phyloP scores from a whole-genome alignment of 2,329 filamentous ascomycete genomes.

The Thielaviopsis populi region DNA sequence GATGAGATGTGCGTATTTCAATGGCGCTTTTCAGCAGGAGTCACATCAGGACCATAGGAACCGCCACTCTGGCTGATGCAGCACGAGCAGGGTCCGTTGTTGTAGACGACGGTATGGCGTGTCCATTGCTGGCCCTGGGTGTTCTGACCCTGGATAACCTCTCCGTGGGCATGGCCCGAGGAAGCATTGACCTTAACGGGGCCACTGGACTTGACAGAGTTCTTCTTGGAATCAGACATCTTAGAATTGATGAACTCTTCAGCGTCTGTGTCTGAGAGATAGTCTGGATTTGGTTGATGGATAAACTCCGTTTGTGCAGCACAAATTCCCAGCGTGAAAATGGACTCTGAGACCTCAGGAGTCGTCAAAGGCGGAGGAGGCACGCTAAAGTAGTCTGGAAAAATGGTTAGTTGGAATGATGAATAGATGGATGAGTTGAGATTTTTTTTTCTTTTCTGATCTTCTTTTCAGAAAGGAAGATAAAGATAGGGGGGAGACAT shows the following conservation, averaged over 20 bases:
- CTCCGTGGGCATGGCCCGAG: conserved; percentile 29
- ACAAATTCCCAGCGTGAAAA: conserved; percentile 29
- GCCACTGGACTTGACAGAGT: neutral
- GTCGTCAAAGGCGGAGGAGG: conserved; percentile 37
- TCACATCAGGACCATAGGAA: conserved; percentile 41
- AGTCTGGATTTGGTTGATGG: conserved; percentile 37
- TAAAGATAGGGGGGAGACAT: neutral
- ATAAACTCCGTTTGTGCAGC: conserved; percentile 28
- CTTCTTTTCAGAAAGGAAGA: neutral
- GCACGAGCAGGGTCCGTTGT: conserved; percentile 41
- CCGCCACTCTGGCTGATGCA: conserved; percentile 35
- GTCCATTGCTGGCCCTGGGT: conserved; percentile 37
- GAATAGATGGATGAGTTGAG: neutral
- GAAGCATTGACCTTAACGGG: conserved; percentile 21
- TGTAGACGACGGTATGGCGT: conserved; percentile 44
- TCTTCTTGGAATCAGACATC: conserved; percentile 12
- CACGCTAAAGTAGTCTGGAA: conserved; percentile 2
- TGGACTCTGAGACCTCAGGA: conserved; percentile 29
- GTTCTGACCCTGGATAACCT: conserved; percentile 36
- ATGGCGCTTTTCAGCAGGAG: conserved; percentile 36
- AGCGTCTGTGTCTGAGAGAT: conserved; percentile 26
- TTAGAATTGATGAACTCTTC: conserved; percentile 15
- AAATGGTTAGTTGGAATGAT: neutral
- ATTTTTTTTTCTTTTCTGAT: too few species aligned
- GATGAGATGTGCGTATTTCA: neutral